Conservation (phyloP, 208 protist genomes). For the Leishmania lainsoni region DNA sequence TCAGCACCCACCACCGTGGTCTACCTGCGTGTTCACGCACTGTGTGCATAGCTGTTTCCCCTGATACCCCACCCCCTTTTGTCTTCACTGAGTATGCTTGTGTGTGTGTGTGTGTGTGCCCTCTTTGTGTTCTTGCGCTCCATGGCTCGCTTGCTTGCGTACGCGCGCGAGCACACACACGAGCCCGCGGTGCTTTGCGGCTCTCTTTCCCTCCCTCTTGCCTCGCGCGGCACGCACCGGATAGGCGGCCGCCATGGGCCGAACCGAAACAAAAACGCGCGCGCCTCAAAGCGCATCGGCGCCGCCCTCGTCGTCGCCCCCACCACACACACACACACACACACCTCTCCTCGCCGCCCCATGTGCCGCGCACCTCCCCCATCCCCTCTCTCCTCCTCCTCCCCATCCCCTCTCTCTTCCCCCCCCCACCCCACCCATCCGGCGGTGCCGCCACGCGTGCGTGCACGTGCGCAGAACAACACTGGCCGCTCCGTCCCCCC, state of each 20-base stretch:
- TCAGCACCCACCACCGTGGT: too few relatives aligned
- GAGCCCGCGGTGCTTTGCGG: not conserved
- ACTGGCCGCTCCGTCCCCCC: not conserved
- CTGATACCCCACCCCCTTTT: too few relatives aligned
- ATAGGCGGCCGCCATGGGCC: too few relatives aligned
- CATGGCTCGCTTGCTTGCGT: not conserved
- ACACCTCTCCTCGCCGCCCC: not conserved
- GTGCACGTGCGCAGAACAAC: not conserved
- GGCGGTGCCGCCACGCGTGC: not conserved
- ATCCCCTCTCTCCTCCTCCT: not conserved
- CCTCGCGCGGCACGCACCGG: not conserved
- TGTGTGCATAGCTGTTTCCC: too few relatives aligned
- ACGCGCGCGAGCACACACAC: not conserved
- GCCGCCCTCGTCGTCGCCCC: too few relatives aligned
- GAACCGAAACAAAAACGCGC: too few relatives aligned
- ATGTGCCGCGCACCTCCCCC: not conserved
- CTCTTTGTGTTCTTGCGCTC: not conserved
- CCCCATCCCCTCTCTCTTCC: not conserved
- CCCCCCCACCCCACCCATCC: not conserved
- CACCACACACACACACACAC: not conserved
- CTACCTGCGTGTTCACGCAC: too few relatives aligned
- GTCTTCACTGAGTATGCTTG: not conserved
- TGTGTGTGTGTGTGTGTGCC: not conserved
- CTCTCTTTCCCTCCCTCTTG: not conserved
- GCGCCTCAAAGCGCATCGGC: too few relatives aligned